phyloP scores from a whole-genome alignment of 2,329 filamentous ascomycete species.

The Neonectria faginata region DNA sequence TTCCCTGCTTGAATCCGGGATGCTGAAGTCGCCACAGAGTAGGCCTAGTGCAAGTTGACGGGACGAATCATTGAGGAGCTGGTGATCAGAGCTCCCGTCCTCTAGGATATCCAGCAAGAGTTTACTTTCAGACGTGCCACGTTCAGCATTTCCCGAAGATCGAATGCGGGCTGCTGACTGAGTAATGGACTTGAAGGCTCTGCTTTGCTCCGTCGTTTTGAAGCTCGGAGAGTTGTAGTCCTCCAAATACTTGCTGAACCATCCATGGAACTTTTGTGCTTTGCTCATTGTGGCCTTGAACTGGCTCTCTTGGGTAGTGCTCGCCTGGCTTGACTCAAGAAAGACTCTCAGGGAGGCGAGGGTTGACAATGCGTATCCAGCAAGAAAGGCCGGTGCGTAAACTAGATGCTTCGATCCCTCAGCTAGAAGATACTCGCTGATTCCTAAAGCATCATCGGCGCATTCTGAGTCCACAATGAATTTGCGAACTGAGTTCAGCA shows the following conservation, averaged over 20 bases:
- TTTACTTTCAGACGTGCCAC: slow-evolving; percentile 79
- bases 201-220: slow-evolving; percentile 59
- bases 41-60: slow-evolving; percentile 76
- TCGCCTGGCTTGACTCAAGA: slow-evolving; percentile 78
- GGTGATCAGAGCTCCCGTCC: slow-evolving; percentile 72
- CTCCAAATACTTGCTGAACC: slow-evolving; percentile 79
- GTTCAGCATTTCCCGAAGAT: slow-evolving; percentile 75
- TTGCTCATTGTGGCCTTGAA: slow-evolving; percentile 81
- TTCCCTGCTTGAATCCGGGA: slow-evolving; percentile 56
- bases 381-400: slow-evolving; percentile 78
- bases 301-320: slow-evolving; percentile 86
- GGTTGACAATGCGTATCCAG: slow-evolving; percentile 82
- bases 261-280: slow-evolving; percentile 79
- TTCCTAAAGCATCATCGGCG: slow-evolving; percentile 88
- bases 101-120: slow-evolving; percentile 83
- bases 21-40: slow-evolving; percentile 80
- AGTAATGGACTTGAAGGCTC: slow-evolving; percentile 75
- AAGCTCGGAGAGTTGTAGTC: slow-evolving; percentile 69
- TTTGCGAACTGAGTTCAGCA: slow-evolving; percentile 81
- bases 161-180: slow-evolving; percentile 75
- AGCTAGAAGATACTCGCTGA: slow-evolving; percentile 85
- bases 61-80: slow-evolving; percentile 77
- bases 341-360: slow-evolving; percentile 83
- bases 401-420: slow-evolving; percentile 74
- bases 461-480: slow-evolving; percentile 88